Base-by-base conservation (phyloP, 257 asterid genomes). In the Gentiana dahurica region DNA sequence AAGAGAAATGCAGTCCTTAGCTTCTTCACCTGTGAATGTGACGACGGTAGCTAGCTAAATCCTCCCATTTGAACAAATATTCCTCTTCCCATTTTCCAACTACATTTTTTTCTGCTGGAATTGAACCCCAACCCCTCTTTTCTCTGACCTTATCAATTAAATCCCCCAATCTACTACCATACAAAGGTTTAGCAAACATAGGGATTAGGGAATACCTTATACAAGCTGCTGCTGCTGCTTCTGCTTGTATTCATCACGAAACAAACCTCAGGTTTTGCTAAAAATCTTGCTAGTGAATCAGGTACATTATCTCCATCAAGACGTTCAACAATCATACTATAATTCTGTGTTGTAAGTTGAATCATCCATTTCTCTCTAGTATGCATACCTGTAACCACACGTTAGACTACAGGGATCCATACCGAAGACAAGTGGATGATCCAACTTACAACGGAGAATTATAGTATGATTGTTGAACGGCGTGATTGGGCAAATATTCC, bases 401-500 rank as follows among this genome's bases (percentile, higher is more conserved):
- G 24, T 24, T 12, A 33, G 34, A 49, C 50, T 36, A 60, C 51
- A 39, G 57, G 49, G 15, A 60, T 45, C 50, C 65, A 55, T 3
- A 55, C 37, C 34, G 47, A 34, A 5, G 13, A 44, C 8, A 49
- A 54, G 15, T 49, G 45, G 35, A 41, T 36, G 12, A 8, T 60
- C 38, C 65, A 50, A 10, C 39, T 60, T 39, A 8, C 50, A 11
- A 37, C 51, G 34, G 11, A 49, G 3, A 60, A 60, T 5, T 24
- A 24, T 24, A 24, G 24, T 24, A 24, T 24, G 24, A 24, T 15
- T 15, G 24, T 15, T 15, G 24, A 15, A 15, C 24, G 24, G 24
- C 24, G 24, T 15, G 24, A 15, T 10, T 5, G 51, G 12, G 65
- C 36, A 24, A 8, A 24, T 1, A 50, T 24, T 60, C 57, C 65